Conservation (phyloP, 176 grass and related monocot genomes). For the Eleusine indica region DNA sequence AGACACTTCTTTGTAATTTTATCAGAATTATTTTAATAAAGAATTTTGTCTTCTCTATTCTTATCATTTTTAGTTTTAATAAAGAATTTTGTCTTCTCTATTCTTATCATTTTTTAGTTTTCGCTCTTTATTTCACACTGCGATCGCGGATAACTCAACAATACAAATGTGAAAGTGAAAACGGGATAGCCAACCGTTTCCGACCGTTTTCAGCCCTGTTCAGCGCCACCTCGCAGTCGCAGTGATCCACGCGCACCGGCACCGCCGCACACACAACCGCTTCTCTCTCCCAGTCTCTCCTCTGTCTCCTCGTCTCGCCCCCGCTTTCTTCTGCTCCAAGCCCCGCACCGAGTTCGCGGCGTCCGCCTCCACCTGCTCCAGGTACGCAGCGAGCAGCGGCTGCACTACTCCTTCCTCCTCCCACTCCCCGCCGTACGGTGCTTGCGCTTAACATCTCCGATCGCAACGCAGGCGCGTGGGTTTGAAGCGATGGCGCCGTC, state of each 20-base stretch:
- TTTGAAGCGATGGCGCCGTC: slow-evolving; percentile 45
- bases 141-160: no score
- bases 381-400: not conserved
- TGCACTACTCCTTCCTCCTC: not conserved
- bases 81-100: no score
- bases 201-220: no score
- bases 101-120: no score
- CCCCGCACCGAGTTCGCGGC: not conserved
- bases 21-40: no score
- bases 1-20: no score
- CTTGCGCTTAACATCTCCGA: not conserved
- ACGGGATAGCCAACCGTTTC: no score
- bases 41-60: no score
- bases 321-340: slow-evolving; percentile 35
- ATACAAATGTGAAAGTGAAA: no score
- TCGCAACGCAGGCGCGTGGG: slow-evolving; percentile 22
- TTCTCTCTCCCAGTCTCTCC: not conserved
- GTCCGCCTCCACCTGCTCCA: not conserved
- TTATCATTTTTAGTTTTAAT: no score
- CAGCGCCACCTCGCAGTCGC: not conserved
- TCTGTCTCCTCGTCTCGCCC: not conserved
- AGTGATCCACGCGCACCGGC: not conserved
- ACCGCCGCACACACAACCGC: not conserved
- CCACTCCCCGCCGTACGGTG: not conserved
- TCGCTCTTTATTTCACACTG: no score